Conservation (phyloP, 1,139 yeast genomes). For the Casaregolazyma suthepensis region DNA sequence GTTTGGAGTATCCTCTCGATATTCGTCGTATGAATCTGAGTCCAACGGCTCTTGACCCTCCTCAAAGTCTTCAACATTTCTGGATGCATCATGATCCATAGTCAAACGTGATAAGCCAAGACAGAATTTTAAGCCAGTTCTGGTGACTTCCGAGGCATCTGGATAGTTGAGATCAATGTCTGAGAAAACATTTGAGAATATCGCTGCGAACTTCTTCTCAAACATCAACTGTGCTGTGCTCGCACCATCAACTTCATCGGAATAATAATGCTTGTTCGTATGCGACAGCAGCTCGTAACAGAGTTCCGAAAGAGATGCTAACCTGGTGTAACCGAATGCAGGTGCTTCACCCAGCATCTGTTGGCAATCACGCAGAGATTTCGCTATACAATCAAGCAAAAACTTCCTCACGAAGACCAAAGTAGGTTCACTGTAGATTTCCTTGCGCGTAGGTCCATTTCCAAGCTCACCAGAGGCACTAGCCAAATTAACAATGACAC, state of each 20-base stretch:
- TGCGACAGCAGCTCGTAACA: constrained; percentile 29
- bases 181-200: constrained; percentile 53
- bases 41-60: constrained; percentile 26
- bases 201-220: constrained; percentile 58
- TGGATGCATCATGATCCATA: constrained; percentile 33
- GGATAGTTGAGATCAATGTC: constrained; percentile 70
- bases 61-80: constrained; percentile 14
- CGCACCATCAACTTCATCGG: constrained; percentile 51
- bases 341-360: constrained; percentile 32
- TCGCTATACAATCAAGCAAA: constrained; percentile 63
- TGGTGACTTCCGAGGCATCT: constrained; percentile 51
- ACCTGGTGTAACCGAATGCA: constrained; percentile 44
- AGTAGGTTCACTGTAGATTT: constrained; percentile 52
- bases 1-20: constrained; percentile 73
- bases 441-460: constrained; percentile 24
- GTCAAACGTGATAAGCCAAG: constrained; percentile 50
- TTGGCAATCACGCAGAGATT: constrained; percentile 49
- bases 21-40: constrained; percentile 45
- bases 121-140: constrained; percentile 54
- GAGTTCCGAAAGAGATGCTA: constrained; percentile 54
- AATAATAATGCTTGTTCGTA: constrained; percentile 29
- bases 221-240: constrained; percentile 58
- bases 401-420: constrained; percentile 68
- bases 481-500: constrained; percentile 37
- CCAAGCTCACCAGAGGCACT: constrained; percentile 49